phyloP scores from a whole-genome alignment of 192 early-diverging fungal species.

The Entomortierella chlamydospora region DNA sequence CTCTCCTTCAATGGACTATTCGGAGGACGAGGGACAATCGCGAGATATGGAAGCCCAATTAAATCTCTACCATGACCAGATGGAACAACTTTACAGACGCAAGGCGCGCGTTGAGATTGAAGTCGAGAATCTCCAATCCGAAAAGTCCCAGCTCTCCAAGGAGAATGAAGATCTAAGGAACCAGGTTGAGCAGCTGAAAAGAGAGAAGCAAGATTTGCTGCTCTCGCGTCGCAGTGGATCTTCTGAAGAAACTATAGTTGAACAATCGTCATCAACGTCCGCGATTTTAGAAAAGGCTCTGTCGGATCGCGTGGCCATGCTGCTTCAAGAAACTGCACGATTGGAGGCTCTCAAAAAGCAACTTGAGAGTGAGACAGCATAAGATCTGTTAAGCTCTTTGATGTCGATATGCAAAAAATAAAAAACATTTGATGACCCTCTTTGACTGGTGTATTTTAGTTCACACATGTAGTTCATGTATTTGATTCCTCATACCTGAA shows the following conservation, averaged over 20 bases:
- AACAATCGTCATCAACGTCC: background rate
- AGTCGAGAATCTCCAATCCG: constrained; percentile 15
- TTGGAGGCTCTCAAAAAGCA: constrained; percentile 17
- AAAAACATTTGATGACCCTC: too few relatives aligned
- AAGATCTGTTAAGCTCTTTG: too few relatives aligned
- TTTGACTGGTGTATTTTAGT: too few relatives aligned
- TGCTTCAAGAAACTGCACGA: constrained; percentile 33
- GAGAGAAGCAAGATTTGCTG: constrained; percentile 22
- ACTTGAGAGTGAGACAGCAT: constrained; percentile 5
- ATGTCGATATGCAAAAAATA: too few relatives aligned
- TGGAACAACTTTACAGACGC: constrained; percentile 33
- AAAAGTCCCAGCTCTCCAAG: constrained; percentile 9
- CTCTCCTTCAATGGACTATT: background rate
- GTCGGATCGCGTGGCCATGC: constrained; percentile 17
- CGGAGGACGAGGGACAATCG: background rate
- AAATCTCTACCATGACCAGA: constrained; percentile 24
- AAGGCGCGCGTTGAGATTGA: constrained; percentile 29
- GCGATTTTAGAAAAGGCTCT: constrained; percentile 20
- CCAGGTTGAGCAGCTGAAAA: constrained; percentile 24
- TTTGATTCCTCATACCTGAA: too few relatives aligned
- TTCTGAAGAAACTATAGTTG: background rate
- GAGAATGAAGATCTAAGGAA: constrained; percentile 17
- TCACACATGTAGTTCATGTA: too few relatives aligned
- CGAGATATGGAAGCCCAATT: constrained; percentile 9
- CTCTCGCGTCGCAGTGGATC: background rate